Evolutionary conservation across 805 yeast genomes (phyloP).

Genomic region (Schwanniomyces polymorphus): DNA sequence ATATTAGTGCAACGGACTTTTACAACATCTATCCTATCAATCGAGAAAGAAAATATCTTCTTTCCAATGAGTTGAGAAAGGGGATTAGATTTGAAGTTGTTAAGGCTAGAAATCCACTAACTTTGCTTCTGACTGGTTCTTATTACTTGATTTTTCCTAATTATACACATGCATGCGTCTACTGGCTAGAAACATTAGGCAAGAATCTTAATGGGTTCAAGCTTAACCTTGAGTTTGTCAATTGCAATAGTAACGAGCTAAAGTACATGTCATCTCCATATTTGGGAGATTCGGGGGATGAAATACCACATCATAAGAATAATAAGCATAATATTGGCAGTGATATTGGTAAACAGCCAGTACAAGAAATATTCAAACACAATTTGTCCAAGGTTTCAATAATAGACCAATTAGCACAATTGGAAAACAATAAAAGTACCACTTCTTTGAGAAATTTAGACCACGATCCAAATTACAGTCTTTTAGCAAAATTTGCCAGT

Average conservation of each 20-base stretch:
- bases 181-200: constrained; percentile 48
- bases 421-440: constrained; percentile 1
- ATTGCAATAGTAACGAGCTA: constrained; percentile 22
- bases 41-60: constrained; percentile 27
- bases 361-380: constrained; percentile 4
- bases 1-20: constrained; percentile 40
- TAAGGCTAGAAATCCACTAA: constrained; percentile 49
- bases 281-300: constrained; percentile 10
- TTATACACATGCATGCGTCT: constrained; percentile 50
- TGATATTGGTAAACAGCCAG: constrained; percentile 3
- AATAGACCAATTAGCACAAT: background rate
- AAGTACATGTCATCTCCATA: constrained; percentile 30
- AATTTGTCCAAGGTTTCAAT: constrained; percentile 3
- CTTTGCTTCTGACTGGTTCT: constrained; percentile 44
- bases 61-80: constrained; percentile 16
- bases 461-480: constrained; percentile 7
- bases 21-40: constrained; percentile 33
- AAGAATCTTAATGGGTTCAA: constrained; percentile 52
- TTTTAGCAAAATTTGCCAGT: constrained; percentile 17
- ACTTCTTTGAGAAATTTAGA: background rate
- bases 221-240: constrained; percentile 46
- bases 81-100: constrained; percentile 41
- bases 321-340: constrained; percentile 1
- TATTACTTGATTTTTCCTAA: constrained; percentile 55
- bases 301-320: background rate